Percentiles rank a stretch among this genome's conserved stretches.
Evolutionary conservation across 192 early-diverging fungal genomes (phyloP).

Genomic region (Diversispora epigaea): DNA sequence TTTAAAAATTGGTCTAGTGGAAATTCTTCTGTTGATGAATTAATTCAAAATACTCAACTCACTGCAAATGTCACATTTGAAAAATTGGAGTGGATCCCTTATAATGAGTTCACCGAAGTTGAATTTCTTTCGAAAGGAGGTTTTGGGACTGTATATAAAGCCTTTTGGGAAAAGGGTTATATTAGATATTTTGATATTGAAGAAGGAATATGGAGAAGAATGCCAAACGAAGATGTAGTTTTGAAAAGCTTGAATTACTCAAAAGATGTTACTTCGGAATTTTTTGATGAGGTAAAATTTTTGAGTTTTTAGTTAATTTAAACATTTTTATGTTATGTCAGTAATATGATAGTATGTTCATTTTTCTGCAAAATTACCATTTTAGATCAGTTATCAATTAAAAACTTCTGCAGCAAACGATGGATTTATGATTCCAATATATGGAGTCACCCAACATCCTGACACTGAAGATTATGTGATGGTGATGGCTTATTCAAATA

Average conservation of each 20-base stretch:
- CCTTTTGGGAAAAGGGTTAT: neutral
- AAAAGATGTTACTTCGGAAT: neutral
- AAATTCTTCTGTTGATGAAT: neutral
- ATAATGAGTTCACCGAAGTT: neutral
- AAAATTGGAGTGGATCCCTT: constrained; percentile 7
- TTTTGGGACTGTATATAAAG: constrained; percentile 17
- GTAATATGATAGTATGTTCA: too few relatives aligned
- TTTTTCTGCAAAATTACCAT: too few relatives aligned
- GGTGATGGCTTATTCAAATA: neutral
- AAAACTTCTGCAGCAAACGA: neutral
- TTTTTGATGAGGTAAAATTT: neutral
- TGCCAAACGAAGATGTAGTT: too few relatives aligned
- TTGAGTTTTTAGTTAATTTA: neutral
- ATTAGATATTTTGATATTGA: too few relatives aligned
- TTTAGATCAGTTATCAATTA: neutral
- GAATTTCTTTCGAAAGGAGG: neutral
- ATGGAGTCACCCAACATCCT: constrained; percentile 15
- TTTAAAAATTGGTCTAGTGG: constrained; percentile 11
- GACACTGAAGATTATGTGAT: neutral
- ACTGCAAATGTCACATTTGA: neutral
- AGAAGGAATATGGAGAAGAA: too few relatives aligned
- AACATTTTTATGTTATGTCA: too few relatives aligned
- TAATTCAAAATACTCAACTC: constrained; percentile 6
- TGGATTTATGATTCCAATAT: neutral
- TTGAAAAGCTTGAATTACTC: neutral